A percentile compares a stretch with the other conserved stretches of the same genome.
These are phyloP conservation scores for Curvularia sp. DNA, from an alignment of 2,329 filamentous ascomycete genomes.

Conservation along the genomic window DNA sequence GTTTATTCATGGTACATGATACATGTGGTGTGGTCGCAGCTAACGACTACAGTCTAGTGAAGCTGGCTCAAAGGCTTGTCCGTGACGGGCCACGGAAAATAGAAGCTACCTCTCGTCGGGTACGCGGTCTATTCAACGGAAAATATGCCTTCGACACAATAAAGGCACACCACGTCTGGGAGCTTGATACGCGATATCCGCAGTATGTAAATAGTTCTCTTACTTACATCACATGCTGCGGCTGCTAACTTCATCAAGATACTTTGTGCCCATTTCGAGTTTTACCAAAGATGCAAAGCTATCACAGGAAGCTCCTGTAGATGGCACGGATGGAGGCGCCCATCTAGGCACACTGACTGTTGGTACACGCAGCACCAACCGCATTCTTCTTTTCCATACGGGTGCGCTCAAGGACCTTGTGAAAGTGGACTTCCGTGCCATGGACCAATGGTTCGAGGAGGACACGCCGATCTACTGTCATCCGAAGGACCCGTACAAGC, in stretches of 20 bases:
- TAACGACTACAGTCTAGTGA: conserved; percentile 44
- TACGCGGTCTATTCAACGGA: conserved; percentile 44
- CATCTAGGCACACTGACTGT: conserved; percentile 33
- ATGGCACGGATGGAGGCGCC: conserved; percentile 28
- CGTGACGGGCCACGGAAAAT: conserved; percentile 48
- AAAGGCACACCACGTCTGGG: conserved; percentile 48
- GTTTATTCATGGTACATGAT: not conserved
- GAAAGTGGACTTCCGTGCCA: conserved; percentile 40
- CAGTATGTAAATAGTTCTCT: conserved; percentile 27
- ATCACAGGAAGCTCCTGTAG: conserved; percentile 18
- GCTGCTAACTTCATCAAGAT: conserved; percentile 23
- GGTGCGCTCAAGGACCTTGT: conserved; percentile 34
- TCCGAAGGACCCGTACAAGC: conserved; percentile 71
- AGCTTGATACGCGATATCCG: conserved; percentile 44
- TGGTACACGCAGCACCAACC: conserved; percentile 26
- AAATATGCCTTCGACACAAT: conserved; percentile 45
- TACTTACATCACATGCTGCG: not conserved
- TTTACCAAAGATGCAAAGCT: conserved; percentile 31
- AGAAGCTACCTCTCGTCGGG: conserved; percentile 39
- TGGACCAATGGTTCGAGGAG: conserved; percentile 64
- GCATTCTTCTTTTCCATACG: conserved; percentile 40
- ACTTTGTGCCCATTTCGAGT: conserved; percentile 37
- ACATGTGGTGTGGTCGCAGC: not conserved
- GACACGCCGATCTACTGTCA: conserved; percentile 66
- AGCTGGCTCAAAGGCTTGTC: conserved; percentile 52